Evolutionary conservation across 768 basidiomycete species (phyloP).

Genomic region (Xerocomellus amylosporus): DNA sequence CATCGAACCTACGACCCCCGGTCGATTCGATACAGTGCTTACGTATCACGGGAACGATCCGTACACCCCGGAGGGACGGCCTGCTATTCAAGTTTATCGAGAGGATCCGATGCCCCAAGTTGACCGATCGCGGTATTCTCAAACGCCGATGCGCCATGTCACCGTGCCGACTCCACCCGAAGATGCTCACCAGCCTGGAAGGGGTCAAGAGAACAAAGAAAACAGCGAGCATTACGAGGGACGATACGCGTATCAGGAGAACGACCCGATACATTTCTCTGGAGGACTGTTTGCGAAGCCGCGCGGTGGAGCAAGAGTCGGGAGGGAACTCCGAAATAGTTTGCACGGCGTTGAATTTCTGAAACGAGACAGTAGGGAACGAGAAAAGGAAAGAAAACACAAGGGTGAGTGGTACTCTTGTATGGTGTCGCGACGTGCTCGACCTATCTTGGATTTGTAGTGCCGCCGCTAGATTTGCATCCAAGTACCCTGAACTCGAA

Average conservation of each 20-base stretch:
- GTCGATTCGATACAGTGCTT: slow-evolving; percentile 43
- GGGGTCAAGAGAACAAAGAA: slow-evolving; percentile 38
- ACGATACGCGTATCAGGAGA: slow-evolving; percentile 13
- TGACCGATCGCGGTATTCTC: slow-evolving; percentile 18
- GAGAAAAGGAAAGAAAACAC: slow-evolving; percentile 50
- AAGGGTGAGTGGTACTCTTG: slow-evolving; percentile 42
- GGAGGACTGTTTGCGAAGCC: slow-evolving; percentile 34
- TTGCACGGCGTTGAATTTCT: slow-evolving; percentile 31
- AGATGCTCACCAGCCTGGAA: slow-evolving; percentile 11
- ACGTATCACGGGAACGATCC: slow-evolving; percentile 24
- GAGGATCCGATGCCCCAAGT: slow-evolving; percentile 16
- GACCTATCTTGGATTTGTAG: slow-evolving; percentile 33
- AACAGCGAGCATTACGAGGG: slow-evolving; percentile 27
- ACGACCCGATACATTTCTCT: slow-evolving; percentile 20
- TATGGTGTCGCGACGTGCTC: background rate
- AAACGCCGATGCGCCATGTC: slow-evolving; percentile 10
- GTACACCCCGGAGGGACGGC: slow-evolving; percentile 6
- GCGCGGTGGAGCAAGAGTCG: slow-evolving; percentile 32
- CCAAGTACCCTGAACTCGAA: slow-evolving; percentile 40
- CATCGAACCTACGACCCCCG: slow-evolving; percentile 39
- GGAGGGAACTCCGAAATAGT: slow-evolving; percentile 55
- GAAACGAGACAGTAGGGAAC: slow-evolving; percentile 38
- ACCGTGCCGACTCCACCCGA: slow-evolving; percentile 11
- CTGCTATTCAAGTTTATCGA: slow-evolving; percentile 24
- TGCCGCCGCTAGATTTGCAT: slow-evolving; percentile 54